Evolutionary conservation across 1,139 yeast genomes (phyloP), one percentile per base, ranked within the genome.

Genomic region (Lodderomyces theae): DNA sequence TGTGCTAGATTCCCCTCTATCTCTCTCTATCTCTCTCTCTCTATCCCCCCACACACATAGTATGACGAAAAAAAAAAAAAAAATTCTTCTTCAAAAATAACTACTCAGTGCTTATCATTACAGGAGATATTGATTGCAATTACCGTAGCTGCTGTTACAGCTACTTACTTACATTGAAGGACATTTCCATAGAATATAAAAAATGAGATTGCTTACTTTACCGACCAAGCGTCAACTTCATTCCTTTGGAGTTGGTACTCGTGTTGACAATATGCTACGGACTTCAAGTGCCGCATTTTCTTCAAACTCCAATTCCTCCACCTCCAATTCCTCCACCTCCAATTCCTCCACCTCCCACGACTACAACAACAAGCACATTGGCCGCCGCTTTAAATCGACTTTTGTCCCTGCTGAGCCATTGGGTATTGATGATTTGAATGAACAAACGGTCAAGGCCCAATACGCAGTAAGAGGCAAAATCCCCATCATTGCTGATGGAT

Each of bases 381-480:
- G 29, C 16, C n/a, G 16, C 8, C 29, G 29, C n/a, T 25, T 25
- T 12, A 25, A 25, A 25, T 25, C 29, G 12, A 42, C 49, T 19
- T 58, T 58, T 35, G 50, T 41, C n/a, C 60, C 63, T 2, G 61
- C 62, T 16, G 42, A 44, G 11, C 59, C 54, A 7, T 50, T 61
- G 13, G 40, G 41, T 18, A 51, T 56, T 21, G 42, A 45, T 16
- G 89, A 86, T 49, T 69, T 89, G 50, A 90, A 90, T 61, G 80
- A 77, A 44, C 71, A 76, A 46, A 88, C 94, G 10, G 70, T 89
- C 41, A 79, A 80, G 43, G 97, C 98, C 18, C 82, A 90, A 57
- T 92, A 92, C 57, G 98, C 98, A 2, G 98, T 92, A 21, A 77
- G 98, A 56, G 99, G 98, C 21, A 74, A 80, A 33, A 84, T 94